A percentile compares a stretch with the other conserved stretches of the same genome.
These are phyloP conservation scores for Gracilaria vermiculophylla DNA, from an alignment of 23 red algal species.

Conservation along the genomic window DNA sequence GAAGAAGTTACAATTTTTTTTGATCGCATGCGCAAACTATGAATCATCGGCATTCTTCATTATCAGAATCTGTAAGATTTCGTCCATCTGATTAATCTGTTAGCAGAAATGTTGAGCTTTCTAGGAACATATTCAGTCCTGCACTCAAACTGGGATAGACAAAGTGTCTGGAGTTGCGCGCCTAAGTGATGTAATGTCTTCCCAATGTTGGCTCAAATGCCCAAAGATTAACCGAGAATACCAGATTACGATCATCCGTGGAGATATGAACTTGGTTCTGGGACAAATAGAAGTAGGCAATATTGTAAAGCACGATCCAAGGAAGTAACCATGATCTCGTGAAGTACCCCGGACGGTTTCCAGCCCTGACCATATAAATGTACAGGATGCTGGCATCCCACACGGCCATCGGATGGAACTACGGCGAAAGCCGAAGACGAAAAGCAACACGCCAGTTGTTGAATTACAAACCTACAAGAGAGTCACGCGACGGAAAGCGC, in stretches of 20 bases:
- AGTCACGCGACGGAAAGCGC: no score
- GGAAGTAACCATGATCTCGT: no score
- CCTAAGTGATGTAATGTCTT: background rate
- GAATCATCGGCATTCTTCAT: background rate
- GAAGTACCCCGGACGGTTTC: no score
- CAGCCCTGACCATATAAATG: no score
- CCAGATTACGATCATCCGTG: constrained; percentile 15
- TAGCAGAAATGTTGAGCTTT: background rate
- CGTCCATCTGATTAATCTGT: constrained; percentile 22
- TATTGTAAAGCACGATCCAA: background rate
- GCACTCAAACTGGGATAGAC: constrained; percentile 12
- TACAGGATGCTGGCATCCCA: no score
- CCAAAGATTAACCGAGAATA: background rate
- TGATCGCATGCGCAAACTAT: background rate
- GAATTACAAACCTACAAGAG: no score
- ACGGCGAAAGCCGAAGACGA: no score
- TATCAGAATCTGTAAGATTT: background rate
- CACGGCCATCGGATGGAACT: no score
- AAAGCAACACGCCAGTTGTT: no score
- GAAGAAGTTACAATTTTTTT: background rate
- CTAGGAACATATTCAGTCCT: background rate
- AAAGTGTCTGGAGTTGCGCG: constrained; percentile 12
- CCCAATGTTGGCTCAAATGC: background rate
- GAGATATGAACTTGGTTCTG: background rate
- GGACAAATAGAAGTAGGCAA: constrained; percentile 5